Base-by-base conservation (phyloP, 768 basidiomycete species). In the Panaeolus cyanescens region DNA sequence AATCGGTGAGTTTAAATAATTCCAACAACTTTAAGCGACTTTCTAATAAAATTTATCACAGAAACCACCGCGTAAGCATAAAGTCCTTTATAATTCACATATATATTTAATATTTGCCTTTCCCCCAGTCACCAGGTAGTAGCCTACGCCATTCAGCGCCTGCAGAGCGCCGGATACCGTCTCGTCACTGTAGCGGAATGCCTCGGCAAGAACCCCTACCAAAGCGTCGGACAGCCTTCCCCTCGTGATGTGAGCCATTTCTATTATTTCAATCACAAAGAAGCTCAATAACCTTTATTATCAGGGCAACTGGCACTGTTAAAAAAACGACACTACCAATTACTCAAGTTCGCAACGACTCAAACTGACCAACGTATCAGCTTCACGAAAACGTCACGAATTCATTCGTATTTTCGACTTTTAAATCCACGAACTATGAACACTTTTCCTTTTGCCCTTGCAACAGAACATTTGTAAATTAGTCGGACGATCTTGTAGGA, bases 171-270 rank as follows among this genome's bases (percentile, higher is more conserved):
- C 1, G 78, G 77, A 19, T 79, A 80, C 59, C 66, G 65, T 13
- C 72, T 80, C 32, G 78, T 77, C 17, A 77, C 75, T 5, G 63
- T 80, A 2, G 77, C 77, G 1, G 75, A 79, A 34, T 81, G 78
- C 34, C 63, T 79, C 12, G 77, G 73, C 7, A 55, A 68, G 55
- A 55, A 66, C 10, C 67, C 78, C 6, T 80, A 80, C 59, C 69
- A 72, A 37, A 65, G 54, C 28, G 65, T 73, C 8, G 71, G 67
- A 5, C 32, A 67, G 15, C 75, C 79, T 32, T 59, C 63, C 37
- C 56, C 50, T 10, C 70, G 63, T 20, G 75, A 75, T 56, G 77
- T 79, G 67, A 37, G 75, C 63, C n/a, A 17, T 28, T 34, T 42
- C 22, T 25, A 8, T 22, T 9, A 5, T 42, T 9, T n/a, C 6